phyloP scores from a whole-genome alignment of 257 asterid genomes.

The Primulina tabacum region DNA sequence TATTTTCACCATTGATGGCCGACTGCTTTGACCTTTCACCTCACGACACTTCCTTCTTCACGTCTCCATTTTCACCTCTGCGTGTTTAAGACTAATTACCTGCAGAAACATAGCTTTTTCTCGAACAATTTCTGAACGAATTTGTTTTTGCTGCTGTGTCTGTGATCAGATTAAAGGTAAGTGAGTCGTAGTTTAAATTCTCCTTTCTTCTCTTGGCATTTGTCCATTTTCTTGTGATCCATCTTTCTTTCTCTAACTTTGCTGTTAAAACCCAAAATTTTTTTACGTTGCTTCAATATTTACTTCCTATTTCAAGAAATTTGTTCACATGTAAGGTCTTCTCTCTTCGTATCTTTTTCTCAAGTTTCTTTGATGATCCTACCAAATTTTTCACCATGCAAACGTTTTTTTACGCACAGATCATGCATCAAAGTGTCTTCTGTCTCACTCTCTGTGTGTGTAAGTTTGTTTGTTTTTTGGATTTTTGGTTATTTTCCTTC shows the following conservation, averaged over 20 bases:
- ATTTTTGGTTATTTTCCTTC: not conserved
- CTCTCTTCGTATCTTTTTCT: not conserved
- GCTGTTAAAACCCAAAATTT: not conserved
- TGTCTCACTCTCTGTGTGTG: not conserved
- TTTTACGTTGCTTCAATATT: not conserved
- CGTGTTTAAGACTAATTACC: not conserved
- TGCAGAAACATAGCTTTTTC: not conserved
- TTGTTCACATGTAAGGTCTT: not conserved
- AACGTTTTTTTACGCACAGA: not conserved
- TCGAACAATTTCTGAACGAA: not conserved
- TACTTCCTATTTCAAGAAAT: not conserved
- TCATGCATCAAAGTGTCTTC: not conserved
- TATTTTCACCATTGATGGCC: not conserved
- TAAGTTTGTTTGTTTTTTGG: too few species aligned
- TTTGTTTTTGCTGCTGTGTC: not conserved
- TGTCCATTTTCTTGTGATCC: not conserved
- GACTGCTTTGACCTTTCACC: not conserved
- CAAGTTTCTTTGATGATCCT: not conserved
- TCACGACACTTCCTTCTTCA: not conserved
- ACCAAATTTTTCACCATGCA: not conserved
- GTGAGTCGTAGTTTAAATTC: not conserved
- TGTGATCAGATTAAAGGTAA: not conserved
- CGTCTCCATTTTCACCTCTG: not conserved
- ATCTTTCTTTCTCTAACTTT: not conserved
- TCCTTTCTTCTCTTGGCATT: not conserved